phyloP scores from a whole-genome alignment of 106 monocot genomes.

The Phalaenopsis equestris region DNA sequence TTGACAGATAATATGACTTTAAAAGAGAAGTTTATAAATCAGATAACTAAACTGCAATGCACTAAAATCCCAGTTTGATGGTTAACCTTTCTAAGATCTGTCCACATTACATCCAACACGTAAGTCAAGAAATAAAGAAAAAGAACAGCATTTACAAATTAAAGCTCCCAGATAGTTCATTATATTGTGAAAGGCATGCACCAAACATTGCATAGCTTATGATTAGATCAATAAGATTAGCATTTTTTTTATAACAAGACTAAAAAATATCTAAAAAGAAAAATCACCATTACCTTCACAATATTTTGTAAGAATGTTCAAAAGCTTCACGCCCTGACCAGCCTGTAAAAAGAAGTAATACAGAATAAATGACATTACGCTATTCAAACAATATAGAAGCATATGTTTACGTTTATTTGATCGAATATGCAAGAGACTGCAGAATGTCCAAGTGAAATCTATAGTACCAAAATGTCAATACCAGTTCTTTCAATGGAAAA shows the following conservation, averaged over 20 bases:
- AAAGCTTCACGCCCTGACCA: conserved; percentile 77
- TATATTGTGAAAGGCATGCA: neutral
- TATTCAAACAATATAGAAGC: neutral
- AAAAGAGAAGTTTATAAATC: neutral
- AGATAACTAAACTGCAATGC: neutral
- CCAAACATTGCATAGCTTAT: neutral
- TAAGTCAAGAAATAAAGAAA: neutral
- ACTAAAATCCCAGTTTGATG: neutral
- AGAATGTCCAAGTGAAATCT: neutral
- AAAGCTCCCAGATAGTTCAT: neutral
- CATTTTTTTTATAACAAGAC: neutral
- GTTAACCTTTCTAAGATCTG: neutral
- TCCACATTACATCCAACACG: neutral
- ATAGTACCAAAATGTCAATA: neutral
- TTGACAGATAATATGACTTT: neutral
- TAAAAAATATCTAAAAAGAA: neutral
- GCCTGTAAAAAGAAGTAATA: conserved; percentile 32
- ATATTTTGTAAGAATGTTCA: conserved; percentile 93
- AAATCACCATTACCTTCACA: conserved; percentile 56
- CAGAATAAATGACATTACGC: neutral
- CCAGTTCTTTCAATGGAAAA: neutral
- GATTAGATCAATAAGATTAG: neutral
- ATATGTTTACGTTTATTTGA: neutral
- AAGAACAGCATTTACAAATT: neutral
- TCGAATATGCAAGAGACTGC: neutral